These are phyloP conservation scores for Vanderwaltozyma tropicalis DNA, from an alignment of 805 yeast species.

Conservation along the genomic window DNA sequence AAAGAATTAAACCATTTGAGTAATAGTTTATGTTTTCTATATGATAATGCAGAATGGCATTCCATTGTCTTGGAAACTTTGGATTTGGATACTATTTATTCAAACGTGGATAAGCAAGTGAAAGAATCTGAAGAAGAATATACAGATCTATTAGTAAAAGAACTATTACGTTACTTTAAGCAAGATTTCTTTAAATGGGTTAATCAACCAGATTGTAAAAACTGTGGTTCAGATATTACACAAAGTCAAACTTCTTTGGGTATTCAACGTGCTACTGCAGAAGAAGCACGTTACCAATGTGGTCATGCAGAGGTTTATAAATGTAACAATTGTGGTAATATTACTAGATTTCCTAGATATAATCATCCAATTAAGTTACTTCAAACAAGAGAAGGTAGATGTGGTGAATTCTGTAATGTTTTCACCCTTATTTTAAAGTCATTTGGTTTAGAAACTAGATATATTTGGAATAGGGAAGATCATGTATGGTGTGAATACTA, in stretches of 20 bases:
- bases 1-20: constrained; percentile 14
- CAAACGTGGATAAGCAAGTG: constrained; percentile 47
- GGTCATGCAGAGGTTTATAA: constrained; percentile 51
- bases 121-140: constrained; percentile 27
- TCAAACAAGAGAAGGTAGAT: constrained; percentile 60
- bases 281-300: constrained; percentile 41
- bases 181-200: constrained; percentile 78
- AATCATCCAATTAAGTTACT: constrained; percentile 56
- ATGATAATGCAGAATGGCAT: constrained; percentile 35
- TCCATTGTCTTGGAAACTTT: constrained; percentile 54
- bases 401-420: constrained; percentile 94
- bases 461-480: constrained; percentile 83
- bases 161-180: constrained; percentile 60
- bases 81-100: constrained; percentile 48
- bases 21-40: constrained; percentile 23
- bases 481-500: constrained; percentile 95
- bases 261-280: constrained; percentile 32
- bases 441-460: constrained; percentile 54
- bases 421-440: constrained; percentile 63
- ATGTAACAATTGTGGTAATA: constrained; percentile 42
- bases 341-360: constrained; percentile 64
- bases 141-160: constrained; percentile 49
- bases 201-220: constrained; percentile 51
- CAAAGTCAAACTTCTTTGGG: constrained; percentile 32
- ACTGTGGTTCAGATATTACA: constrained; percentile 35